Base-by-base conservation (phyloP, 169 alveolate genomes). In the Plasmodium coatneyi region DNA sequence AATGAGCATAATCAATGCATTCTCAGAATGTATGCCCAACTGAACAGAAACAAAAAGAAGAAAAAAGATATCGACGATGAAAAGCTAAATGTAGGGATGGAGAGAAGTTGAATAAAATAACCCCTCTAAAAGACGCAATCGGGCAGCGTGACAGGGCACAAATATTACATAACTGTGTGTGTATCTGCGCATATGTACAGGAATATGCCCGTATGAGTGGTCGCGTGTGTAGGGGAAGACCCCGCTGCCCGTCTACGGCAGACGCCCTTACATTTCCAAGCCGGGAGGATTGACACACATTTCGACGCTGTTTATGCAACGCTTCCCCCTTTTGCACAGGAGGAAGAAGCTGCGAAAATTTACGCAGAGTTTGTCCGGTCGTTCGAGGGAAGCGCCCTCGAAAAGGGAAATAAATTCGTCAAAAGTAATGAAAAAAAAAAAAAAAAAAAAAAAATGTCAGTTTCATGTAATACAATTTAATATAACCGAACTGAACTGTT, bases 281-380 rank as follows among this genome's bases (percentile, higher is more conserved):
- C 22, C n/a, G 39, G 34, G 19, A 19, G 4, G 30, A 1, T 82
- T 28, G 41, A 30, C 76, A 66, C 76, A 19, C 32, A 66, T 66
- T 66, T 7, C 16, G 76, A 66, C 36, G 76, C 6, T 66, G 19
- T 7, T 66, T 66, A 25, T 66, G 76, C 54, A 74, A n/a, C 60
- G 32, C 49, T 71, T 83, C 25, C 25, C 60, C 39, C 79, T 84
- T 84, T 89, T 76, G 52, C 30, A 5, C 83, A 92, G 94, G 92
- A 92, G 54, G 41, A 92, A 49, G 96, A 92, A 79, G 70, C 94
- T 32, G 96, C 96, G 49, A 92, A 71, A 49, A 92, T 92, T 7
- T 92, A 83, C 52, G 96, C 96, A 25, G 87, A 92, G 54, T 92
- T 84, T 28, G 96, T 92, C 49, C 96, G 92, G 32, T 54, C 96